Evolutionary conservation across 2,329 filamentous ascomycete species (phyloP).

Genomic region (Lecanosticta acicola): DNA sequence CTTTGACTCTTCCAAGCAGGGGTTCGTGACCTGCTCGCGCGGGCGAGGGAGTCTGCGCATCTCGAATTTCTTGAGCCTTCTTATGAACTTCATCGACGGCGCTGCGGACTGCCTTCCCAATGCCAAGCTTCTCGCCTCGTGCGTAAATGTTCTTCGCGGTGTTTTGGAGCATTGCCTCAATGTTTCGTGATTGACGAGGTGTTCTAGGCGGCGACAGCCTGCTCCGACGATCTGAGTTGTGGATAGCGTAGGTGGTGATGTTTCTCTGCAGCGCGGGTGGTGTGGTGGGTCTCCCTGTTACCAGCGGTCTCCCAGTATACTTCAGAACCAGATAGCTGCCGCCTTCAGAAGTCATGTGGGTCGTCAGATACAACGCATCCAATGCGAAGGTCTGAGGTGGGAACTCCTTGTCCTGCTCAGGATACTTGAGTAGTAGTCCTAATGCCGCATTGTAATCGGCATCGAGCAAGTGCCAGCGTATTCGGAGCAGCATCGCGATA

Average conservation of each 20-base stretch:
- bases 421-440: slow-evolving; percentile 77
- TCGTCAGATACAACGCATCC: slow-evolving; percentile 70
- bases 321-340: slow-evolving; percentile 63
- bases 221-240: slow-evolving; percentile 3
- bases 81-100: slow-evolving; percentile 73
- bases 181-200: slow-evolving; percentile 40
- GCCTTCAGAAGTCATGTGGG: slow-evolving; percentile 58
- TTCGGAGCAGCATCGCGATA: slow-evolving; percentile 84
- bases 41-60: slow-evolving; percentile 28
- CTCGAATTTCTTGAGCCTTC: slow-evolving; percentile 65
- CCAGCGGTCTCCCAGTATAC: slow-evolving; percentile 52
- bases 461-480: slow-evolving; percentile 81
- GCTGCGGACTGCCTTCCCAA: slow-evolving; percentile 75
- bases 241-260: slow-evolving; percentile 28
- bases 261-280: slow-evolving; percentile 32
- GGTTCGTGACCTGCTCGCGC: slow-evolving; percentile 40
- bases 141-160: slow-evolving; percentile 71
- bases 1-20: slow-evolving; percentile 34
- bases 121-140: slow-evolving; percentile 67
- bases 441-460: slow-evolving; percentile 84
- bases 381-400: slow-evolving; percentile 65
- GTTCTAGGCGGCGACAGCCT: slow-evolving; percentile 13
- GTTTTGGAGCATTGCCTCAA: slow-evolving; percentile 69
- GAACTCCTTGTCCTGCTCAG: slow-evolving; percentile 45
- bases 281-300: slow-evolving; percentile 27